Conservation (phyloP, 2,329 filamentous ascomycete species). For the Aspergillus texensis region DNA sequence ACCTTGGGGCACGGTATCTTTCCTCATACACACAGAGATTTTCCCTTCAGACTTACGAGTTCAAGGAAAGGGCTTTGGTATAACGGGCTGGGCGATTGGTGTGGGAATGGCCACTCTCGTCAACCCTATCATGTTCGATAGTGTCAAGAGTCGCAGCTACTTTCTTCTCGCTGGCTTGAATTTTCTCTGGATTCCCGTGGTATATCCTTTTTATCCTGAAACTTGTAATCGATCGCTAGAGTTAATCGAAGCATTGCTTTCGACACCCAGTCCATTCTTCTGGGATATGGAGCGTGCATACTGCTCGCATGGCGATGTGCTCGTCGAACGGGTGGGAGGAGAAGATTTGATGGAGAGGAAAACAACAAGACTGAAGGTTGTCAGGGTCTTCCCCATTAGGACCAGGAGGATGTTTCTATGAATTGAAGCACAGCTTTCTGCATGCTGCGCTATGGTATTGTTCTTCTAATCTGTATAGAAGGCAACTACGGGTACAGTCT, state of each 20-base stretch:
- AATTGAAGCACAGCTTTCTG: not conserved
- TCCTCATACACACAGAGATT: conserved; percentile 58
- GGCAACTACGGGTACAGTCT: too few relatives aligned
- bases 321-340: conserved; percentile 1
- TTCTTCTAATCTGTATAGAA: too few relatives aligned
- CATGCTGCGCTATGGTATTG: not conserved
- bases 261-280: conserved; percentile 48
- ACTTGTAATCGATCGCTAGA: conserved; percentile 55
- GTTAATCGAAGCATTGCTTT: conserved; percentile 55
- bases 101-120: conserved; percentile 58
- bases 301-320: conserved; percentile 34
- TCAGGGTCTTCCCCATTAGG: not conserved
- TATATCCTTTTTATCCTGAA: conserved; percentile 59
- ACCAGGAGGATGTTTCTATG: not conserved
- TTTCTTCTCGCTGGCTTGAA: conserved; percentile 57
- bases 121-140: conserved; percentile 55
- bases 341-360: not conserved
- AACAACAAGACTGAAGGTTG: not conserved
- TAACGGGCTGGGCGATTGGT: conserved; percentile 62
- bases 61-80: conserved; percentile 62
- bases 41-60: conserved; percentile 60
- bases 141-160: conserved; percentile 52
- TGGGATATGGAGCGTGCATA: conserved; percentile 51
- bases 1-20: conserved; percentile 56
- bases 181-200: conserved; percentile 53